Evolutionary conservation across 768 basidiomycete genomes (phyloP), one percentile per base, ranked within the genome.

Genomic region (Xerocomellus intermedius): DNA sequence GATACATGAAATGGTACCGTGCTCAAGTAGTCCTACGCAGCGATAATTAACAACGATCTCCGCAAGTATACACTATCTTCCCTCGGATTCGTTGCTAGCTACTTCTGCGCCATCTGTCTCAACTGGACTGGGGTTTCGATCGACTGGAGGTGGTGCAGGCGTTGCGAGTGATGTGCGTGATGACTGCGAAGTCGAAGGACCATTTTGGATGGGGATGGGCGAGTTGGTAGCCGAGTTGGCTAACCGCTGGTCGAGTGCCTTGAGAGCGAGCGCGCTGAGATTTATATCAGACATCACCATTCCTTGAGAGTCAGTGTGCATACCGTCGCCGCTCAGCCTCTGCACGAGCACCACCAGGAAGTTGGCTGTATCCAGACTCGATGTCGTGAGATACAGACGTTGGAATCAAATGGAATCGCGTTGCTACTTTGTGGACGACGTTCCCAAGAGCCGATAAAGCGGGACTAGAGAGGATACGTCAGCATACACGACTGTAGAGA

Each of bases 251-350:
- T 99, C 97, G 35, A 99, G 81, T 4, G 97, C 97, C 71, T 98
- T 97, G 64, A 99, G 76, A 30, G 97, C 97, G 78, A 99, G 84
- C 1, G 95, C 94, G 62, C 96, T 97, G 65, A 24, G 56, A 51
- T 51, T 6, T 22, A 48, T n/a, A 50, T 59, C 24, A 65, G 54
- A 54, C 7, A 39, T 57, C 33, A 50, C 8, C 22, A 19, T n/a
- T 43, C 9, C 38, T 26, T 16, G 17, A 36, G 7, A 6, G 35
- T 24, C 19, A 36, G 26, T 39, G 50, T 16, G 69, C 83, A 53
- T 58, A 94, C 94, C 96, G 82, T 76, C 96, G 78, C 56, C 97
- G 79, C 75, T 99, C 97, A 19, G 97, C 97, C 73, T 99, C 97
- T 21, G 97, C 97, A 33, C 97, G 82, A 19, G 94, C 87, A 66